Percentiles rank a stretch among this genome's conserved stretches.
Conservation (phyloP, 371 early-diverging fungal genomes). For the Lichtheimia corymbifera region DNA sequence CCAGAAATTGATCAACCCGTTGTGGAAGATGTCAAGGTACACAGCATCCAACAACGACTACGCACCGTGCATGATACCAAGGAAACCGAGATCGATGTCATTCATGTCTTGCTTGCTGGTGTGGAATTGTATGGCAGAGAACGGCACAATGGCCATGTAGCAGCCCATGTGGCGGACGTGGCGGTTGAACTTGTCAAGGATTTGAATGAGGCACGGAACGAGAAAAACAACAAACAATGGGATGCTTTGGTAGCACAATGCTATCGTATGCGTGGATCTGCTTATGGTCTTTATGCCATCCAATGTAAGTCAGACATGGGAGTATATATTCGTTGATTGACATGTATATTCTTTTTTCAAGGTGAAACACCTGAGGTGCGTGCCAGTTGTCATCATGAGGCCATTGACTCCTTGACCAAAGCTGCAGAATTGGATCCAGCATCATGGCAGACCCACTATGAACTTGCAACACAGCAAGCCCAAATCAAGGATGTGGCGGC, state of each 20-base stretch:
- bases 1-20: conserved; percentile 4
- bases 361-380: conserved; percentile 60
- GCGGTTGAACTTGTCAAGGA: conserved; percentile 18
- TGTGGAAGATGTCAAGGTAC: background rate
- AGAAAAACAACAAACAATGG: background rate
- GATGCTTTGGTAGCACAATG: conserved; percentile 20
- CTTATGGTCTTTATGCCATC: conserved; percentile 59
- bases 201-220: background rate
- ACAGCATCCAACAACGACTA: background rate
- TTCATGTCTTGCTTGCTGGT: conserved; percentile 45
- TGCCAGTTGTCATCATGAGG: conserved; percentile 56
- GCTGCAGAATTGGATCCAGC: conserved; percentile 32
- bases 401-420: conserved; percentile 45
- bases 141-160: conserved; percentile 35
- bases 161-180: conserved; percentile 41
- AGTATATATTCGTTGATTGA: too few relatives aligned
- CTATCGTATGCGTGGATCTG: conserved; percentile 57
- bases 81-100: conserved; percentile 22
- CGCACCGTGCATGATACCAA: background rate
- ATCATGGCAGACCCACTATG: conserved; percentile 68
- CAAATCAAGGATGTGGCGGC: conserved; percentile 70
- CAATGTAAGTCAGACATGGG: conserved; percentile 47
- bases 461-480: conserved; percentile 78
- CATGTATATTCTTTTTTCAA: too few relatives aligned
- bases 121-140: conserved; percentile 47